Evolutionary conservation across 768 basidiomycete genomes (phyloP).

Genomic region (Termitomyces sp.): DNA sequence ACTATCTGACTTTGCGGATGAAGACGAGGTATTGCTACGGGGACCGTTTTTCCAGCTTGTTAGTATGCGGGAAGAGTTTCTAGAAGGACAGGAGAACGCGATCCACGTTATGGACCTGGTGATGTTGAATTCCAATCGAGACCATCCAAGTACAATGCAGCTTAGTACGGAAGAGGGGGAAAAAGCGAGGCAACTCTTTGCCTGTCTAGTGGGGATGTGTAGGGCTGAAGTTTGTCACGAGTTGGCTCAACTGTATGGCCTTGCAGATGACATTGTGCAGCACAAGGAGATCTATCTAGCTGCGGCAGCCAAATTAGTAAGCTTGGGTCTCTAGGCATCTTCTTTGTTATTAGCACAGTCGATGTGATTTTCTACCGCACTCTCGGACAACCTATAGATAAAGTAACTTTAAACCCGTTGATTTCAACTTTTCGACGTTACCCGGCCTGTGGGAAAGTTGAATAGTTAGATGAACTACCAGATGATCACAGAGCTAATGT

Average conservation of each 20-base stretch:
- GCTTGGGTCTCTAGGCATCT: background rate
- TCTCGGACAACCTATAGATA: background rate
- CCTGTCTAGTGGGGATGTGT: conserved; percentile 10
- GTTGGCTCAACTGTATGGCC: conserved; percentile 2
- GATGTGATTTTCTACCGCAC: background rate
- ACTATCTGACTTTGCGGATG: conserved; percentile 6
- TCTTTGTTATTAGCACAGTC: background rate
- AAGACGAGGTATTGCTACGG: conserved; percentile 11
- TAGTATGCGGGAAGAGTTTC: conserved; percentile 7
- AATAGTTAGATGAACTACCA: too few relatives aligned
- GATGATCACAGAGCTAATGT: too few relatives aligned
- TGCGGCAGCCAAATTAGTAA: conserved; percentile 1
- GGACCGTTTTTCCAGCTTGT: conserved; percentile 14
- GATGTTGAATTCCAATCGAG: conserved; percentile 13
- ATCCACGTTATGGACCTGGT: conserved; percentile 13
- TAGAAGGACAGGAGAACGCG: conserved; percentile 6
- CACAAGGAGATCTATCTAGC: conserved; percentile 2
- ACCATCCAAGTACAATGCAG: conserved; percentile 12
- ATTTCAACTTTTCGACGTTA: background rate
- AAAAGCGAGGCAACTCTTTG: conserved; percentile 11
- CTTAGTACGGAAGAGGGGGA: conserved; percentile 6
- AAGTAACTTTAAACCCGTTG: background rate
- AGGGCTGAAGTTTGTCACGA: conserved; percentile 8
- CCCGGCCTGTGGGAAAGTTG: too few relatives aligned
- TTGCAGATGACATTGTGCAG: conserved; percentile 3